These are phyloP conservation scores for Neopestalotiopsis sp. DNA, from an alignment of 2,329 filamentous ascomycete genomes.

Conservation along the genomic window DNA sequence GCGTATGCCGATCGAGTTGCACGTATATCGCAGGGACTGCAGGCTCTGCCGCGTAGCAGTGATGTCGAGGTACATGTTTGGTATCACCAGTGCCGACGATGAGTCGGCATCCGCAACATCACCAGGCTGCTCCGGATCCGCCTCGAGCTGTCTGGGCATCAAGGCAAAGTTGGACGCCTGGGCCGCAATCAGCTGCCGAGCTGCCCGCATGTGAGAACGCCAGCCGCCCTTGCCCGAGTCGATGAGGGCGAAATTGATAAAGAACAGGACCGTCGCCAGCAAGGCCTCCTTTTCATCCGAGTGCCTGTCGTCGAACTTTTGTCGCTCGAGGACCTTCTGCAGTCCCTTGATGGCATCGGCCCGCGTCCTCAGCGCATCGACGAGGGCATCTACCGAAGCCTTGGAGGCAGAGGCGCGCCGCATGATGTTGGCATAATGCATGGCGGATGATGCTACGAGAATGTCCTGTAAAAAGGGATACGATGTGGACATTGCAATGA, in stretches of 20 bases:
- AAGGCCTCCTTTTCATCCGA: slow-evolving; percentile 50
- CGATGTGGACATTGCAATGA: slow-evolving; percentile 50
- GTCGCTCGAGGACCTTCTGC: slow-evolving; percentile 41
- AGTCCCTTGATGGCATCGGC: slow-evolving; percentile 52
- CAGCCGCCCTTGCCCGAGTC: slow-evolving; percentile 51
- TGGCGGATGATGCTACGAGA: slow-evolving; percentile 52
- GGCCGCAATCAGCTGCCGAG: slow-evolving; percentile 42
- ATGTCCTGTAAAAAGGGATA: slow-evolving; percentile 54
- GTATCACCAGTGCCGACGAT: background rate
- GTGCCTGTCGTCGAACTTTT: slow-evolving; percentile 33
- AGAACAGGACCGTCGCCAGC: slow-evolving; percentile 54
- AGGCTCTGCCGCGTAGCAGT: background rate
- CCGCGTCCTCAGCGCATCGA: slow-evolving; percentile 52
- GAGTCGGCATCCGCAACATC: background rate
- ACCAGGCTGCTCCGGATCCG: background rate
- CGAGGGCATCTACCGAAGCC: slow-evolving; percentile 40
- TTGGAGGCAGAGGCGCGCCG: slow-evolving; percentile 33
- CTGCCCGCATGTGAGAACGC: slow-evolving; percentile 52
- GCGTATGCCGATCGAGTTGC: slow-evolving; percentile 28
- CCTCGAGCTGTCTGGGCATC: background rate
- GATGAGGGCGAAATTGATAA: slow-evolving; percentile 57
- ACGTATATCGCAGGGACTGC: slow-evolving; percentile 8
- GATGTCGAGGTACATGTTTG: background rate
- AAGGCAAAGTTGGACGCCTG: slow-evolving; percentile 13
- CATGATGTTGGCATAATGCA: slow-evolving; percentile 53